Conservation (phyloP, 2,329 filamentous ascomycete genomes). For the Knoxdaviesia proteae region DNA sequence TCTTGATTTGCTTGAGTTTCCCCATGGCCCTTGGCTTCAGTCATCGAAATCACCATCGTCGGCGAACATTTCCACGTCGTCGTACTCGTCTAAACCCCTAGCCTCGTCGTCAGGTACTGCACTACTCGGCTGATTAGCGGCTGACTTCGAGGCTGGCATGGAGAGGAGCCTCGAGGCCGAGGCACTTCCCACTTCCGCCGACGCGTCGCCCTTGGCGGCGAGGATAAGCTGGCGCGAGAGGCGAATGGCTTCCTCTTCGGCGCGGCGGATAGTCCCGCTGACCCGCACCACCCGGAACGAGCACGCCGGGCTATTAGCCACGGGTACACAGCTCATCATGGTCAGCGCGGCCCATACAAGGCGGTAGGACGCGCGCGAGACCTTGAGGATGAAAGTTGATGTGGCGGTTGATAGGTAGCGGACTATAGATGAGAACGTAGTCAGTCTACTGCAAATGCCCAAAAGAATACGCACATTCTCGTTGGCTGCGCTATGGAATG, state of each 20-base stretch:
- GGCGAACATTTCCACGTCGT: too few relatives aligned
- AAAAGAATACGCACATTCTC: neutral
- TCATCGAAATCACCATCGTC: too few relatives aligned
- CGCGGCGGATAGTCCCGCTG: slow-evolving; percentile 82
- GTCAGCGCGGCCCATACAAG: slow-evolving; percentile 81
- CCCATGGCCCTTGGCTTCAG: too few relatives aligned
- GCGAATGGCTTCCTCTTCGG: slow-evolving; percentile 72
- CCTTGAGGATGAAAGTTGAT: slow-evolving; percentile 77
- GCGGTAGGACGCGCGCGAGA: slow-evolving; percentile 62
- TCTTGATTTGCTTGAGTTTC: too few relatives aligned
- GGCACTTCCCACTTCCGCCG: too few relatives aligned
- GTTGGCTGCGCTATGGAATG: neutral
- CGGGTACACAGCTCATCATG: slow-evolving; percentile 51
- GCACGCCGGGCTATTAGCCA: slow-evolving; percentile 40
- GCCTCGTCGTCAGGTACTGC: too few relatives aligned
- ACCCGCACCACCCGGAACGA: slow-evolving; percentile 72
- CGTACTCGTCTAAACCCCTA: too few relatives aligned
- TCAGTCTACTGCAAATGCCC: neutral
- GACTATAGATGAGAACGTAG: slow-evolving; percentile 28
- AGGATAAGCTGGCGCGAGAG: slow-evolving; percentile 53
- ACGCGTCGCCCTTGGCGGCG: slow-evolving; percentile 32
- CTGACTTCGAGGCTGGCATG: too few relatives aligned
- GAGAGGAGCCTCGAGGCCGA: too few relatives aligned
- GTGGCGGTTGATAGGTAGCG: slow-evolving; percentile 89
- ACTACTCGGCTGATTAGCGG: too few relatives aligned